Conservation (phyloP, 2,329 filamentous ascomycete species). For the Fusarium robinianum region DNA sequence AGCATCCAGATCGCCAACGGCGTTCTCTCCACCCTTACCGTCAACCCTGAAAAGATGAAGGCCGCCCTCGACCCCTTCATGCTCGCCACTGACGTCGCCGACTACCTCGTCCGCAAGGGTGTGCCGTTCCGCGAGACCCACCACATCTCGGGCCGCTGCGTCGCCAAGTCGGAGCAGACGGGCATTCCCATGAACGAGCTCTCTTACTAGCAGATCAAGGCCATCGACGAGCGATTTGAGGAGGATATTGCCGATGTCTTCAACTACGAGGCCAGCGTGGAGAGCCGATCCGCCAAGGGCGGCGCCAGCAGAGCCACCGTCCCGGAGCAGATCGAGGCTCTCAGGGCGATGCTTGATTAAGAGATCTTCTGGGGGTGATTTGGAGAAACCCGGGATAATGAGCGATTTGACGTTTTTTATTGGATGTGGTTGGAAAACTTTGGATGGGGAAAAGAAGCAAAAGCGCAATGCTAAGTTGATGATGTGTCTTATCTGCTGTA, state of each 20-base stretch:
- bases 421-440: background rate
- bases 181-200: conserved; percentile 72
- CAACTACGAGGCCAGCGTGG: conserved; percentile 82
- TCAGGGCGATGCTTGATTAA: conserved; percentile 45
- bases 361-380: background rate
- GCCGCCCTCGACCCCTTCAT: conserved; percentile 81
- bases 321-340: conserved; percentile 63
- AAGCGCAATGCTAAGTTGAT: too few species aligned
- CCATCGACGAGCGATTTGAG: conserved; percentile 70
- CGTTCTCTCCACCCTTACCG: conserved; percentile 72
- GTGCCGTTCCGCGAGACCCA: conserved; percentile 82
- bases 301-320: conserved; percentile 75
- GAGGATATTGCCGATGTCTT: conserved; percentile 73
- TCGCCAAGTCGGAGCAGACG: conserved; percentile 41
- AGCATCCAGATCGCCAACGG: conserved; percentile 83
- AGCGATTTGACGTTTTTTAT: conserved; percentile 7
- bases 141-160: conserved; percentile 74
- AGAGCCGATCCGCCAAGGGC: conserved; percentile 75
- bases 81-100: conserved; percentile 73
- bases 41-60: conserved; percentile 75
- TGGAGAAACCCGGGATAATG: background rate
- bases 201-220: conserved; percentile 66
- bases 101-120: conserved; percentile 66
- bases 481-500: too few species aligned
- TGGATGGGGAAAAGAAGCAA: too few species aligned